A percentile compares a stretch with the other conserved stretches of the same genome.
phyloP scores from a whole-genome alignment of 345 rosid genomes.

The Arabidopsis arenosa region DNA sequence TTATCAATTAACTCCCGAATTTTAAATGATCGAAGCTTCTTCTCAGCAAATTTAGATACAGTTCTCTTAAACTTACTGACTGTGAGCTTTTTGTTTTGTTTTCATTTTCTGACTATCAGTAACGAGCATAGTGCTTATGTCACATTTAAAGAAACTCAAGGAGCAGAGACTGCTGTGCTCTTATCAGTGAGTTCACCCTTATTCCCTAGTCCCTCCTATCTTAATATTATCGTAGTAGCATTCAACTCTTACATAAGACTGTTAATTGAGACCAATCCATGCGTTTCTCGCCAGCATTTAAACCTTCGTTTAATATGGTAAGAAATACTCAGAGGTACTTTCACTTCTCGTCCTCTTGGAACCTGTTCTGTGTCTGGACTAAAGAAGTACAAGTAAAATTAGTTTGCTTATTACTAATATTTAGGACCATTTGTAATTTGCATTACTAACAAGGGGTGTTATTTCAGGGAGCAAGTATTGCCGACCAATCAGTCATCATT shows the following conservation, averaged over 20 bases:
- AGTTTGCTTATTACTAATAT: background rate
- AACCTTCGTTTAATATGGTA: background rate
- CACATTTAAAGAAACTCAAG: constrained; percentile 81
- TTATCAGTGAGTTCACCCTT: constrained; percentile 62
- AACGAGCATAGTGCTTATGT: constrained; percentile 69
- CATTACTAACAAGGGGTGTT: constrained; percentile 21
- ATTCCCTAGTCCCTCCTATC: constrained; percentile 4
- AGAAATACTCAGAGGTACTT: constrained; percentile 3
- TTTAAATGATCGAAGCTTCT: background rate
- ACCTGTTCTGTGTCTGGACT: constrained; percentile 1
- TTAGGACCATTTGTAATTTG: constrained; percentile 4
- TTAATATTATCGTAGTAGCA: constrained; percentile 12
- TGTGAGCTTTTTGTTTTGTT: constrained; percentile 21
- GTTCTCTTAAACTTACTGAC: constrained; percentile 7
- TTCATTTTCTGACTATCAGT: constrained; percentile 33
- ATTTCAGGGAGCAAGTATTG: constrained; percentile 82
- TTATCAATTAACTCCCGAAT: background rate
- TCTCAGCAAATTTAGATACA: background rate
- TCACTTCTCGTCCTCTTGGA: constrained; percentile 8
- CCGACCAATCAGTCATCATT: constrained; percentile 71
- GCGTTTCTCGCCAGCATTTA: constrained; percentile 20
- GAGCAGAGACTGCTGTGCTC: constrained; percentile 87
- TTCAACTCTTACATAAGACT: background rate
- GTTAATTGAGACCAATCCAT: constrained; percentile 14
- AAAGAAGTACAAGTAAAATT: constrained; percentile 1